Conservation (phyloP, 352 stramenopile species). For the Halophytophthora polymorphica region DNA sequence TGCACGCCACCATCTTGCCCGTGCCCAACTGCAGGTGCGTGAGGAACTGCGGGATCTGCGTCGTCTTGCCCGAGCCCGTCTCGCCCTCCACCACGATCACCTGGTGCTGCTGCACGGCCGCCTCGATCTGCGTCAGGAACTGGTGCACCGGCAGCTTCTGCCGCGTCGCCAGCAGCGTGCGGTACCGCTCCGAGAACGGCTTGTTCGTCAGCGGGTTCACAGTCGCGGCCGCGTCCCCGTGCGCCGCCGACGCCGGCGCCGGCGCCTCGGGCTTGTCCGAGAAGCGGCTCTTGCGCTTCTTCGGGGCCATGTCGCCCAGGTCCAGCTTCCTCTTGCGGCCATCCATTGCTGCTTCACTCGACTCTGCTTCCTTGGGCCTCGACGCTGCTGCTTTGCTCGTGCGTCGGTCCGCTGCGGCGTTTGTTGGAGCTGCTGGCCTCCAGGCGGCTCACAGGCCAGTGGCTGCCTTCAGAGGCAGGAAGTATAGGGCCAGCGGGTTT, state of each 20-base stretch:
- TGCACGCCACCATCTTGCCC: conserved; percentile 91
- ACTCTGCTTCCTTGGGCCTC: too few species aligned
- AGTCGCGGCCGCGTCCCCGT: background rate
- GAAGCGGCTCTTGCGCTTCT: conserved; percentile 82
- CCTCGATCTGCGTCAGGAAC: conserved; percentile 96
- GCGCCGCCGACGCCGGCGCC: background rate
- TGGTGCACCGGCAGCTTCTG: conserved; percentile 97
- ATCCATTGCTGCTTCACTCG: too few species aligned
- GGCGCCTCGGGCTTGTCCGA: conserved; percentile 44
- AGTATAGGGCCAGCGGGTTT: too few species aligned
- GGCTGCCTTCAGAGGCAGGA: too few species aligned
- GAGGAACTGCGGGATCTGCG: conserved; percentile 95
- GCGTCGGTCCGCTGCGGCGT: too few species aligned
- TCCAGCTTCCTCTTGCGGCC: conserved; percentile 70
- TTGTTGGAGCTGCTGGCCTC: too few species aligned
- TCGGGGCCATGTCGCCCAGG: conserved; percentile 42
- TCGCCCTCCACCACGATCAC: conserved; percentile 98
- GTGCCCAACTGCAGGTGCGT: conserved; percentile 71
- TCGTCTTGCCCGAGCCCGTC: conserved; percentile 97
- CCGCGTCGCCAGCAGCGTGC: conserved; percentile 89
- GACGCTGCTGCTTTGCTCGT: too few species aligned
- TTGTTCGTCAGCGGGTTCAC: conserved; percentile 92
- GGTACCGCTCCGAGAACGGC: conserved; percentile 91
- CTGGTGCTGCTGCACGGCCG: conserved; percentile 91
- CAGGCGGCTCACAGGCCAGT: too few species aligned